Evolutionary conservation across 495 filamentous ascomycete species (phyloP).

Genomic region (Aspergillus olivimuriae): DNA sequence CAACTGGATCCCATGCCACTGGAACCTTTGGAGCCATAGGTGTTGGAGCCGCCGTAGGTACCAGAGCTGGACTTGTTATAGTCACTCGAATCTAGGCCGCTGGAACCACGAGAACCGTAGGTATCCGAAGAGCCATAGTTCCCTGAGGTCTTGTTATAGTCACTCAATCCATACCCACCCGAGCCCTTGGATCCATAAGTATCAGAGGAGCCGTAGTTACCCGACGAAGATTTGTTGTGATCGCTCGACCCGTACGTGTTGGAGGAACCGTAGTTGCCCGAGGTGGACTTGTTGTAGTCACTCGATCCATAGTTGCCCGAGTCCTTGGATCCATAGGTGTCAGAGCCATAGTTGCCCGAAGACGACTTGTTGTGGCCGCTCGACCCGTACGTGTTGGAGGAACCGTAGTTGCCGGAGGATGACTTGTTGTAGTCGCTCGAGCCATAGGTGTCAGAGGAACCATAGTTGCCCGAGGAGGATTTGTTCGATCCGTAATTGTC

Average conservation of each 20-base stretch:
- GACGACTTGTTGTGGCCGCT: background rate
- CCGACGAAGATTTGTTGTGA: conserved; percentile 31
- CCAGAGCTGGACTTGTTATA: background rate
- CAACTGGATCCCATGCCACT: too few relatives aligned
- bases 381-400: background rate
- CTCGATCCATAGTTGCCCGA: conserved; percentile 4
- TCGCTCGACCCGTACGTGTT: background rate
- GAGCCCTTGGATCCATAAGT: background rate
- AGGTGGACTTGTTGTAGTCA: conserved; percentile 14
- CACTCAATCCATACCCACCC: background rate
- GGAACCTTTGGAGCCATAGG: conserved; percentile 4
- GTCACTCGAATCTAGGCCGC: background rate
- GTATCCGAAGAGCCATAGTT: conserved; percentile 41
- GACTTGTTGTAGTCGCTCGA: background rate
- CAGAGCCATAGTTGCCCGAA: background rate
- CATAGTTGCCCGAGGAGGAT: background rate
- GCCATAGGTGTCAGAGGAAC: background rate
- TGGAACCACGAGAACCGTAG: conserved; percentile 7
- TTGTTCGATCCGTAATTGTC: background rate
- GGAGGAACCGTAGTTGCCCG: background rate
- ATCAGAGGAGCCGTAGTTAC: conserved; percentile 7
- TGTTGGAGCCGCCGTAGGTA: conserved; percentile 11
- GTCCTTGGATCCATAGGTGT: conserved; percentile 11
- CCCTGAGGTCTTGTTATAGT: conserved; percentile 4
- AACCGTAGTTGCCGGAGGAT: background rate